Evolutionary conservation across 2,329 filamentous ascomycete genomes (phyloP).

Genomic region (Cladosporium oxysporum): DNA sequence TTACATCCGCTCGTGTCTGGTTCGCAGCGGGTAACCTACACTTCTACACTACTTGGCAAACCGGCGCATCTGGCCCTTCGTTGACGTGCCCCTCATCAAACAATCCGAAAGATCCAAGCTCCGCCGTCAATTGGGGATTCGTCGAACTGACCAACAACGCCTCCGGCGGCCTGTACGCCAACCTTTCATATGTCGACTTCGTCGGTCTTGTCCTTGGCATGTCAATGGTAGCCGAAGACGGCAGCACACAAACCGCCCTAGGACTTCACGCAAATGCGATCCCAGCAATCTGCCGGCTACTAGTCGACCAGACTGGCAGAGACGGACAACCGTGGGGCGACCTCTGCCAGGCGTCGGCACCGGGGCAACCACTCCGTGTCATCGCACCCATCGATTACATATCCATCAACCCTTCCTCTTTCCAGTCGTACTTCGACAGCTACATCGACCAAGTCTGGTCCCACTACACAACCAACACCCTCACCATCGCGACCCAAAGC

Average conservation of each 20-base stretch:
- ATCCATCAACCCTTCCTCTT: conserved; percentile 47
- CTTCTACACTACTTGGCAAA: conserved; percentile 45
- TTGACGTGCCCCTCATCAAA: conserved; percentile 54
- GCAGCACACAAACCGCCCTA: conserved; percentile 53
- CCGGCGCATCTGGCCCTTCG: conserved; percentile 33
- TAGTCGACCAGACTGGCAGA: conserved; percentile 55
- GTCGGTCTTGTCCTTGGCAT: conserved; percentile 54
- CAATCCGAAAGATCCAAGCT: conserved; percentile 42
- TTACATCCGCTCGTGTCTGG: conserved; percentile 49
- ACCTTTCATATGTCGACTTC: conserved; percentile 39
- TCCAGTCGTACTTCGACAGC: conserved; percentile 52
- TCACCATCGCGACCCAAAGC: conserved; percentile 67
- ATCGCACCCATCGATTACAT: conserved; percentile 46
- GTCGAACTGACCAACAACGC: conserved; percentile 51
- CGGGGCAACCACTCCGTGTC: conserved; percentile 41
- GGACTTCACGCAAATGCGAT: conserved; percentile 62
- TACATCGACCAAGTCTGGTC: conserved; percentile 56
- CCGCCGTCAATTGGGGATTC: conserved; percentile 47
- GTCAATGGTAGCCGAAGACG: conserved; percentile 51
- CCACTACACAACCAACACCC: conserved; percentile 46
- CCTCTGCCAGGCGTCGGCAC: conserved; percentile 51
- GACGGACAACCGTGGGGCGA: conserved; percentile 65
- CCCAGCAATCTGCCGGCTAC: conserved; percentile 53
- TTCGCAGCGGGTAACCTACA: conserved; percentile 47
- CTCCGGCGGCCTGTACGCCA: conserved; percentile 45